Percentiles rank a stretch among this genome's conserved stretches.
phyloP scores from a whole-genome alignment of 768 basidiomycete species.

The Suillus subalutaceus region DNA sequence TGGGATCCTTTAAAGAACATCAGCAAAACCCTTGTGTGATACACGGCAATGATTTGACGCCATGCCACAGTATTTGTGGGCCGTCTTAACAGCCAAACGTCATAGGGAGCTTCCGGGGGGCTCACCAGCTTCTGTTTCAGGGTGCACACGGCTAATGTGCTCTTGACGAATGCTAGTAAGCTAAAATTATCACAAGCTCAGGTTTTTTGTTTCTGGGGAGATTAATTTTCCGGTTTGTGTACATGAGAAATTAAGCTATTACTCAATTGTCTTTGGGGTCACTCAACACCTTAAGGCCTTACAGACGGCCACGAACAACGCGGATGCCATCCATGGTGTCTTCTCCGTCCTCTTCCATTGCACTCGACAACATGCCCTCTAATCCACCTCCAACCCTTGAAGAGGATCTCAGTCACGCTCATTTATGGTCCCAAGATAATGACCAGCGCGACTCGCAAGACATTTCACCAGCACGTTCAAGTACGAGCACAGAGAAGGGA shows the following conservation, averaged over 20 bases:
- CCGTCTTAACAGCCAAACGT: too few relatives aligned
- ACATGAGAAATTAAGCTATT: slow-evolving; percentile 1
- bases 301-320: slow-evolving; percentile 15
- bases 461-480: slow-evolving; percentile 29
- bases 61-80: too few relatives aligned
- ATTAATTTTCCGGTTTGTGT: neutral
- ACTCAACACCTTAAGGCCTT: neutral
- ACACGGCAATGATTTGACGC: too few relatives aligned
- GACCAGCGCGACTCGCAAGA: slow-evolving; percentile 21
- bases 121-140: neutral
- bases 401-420: slow-evolving; percentile 46
- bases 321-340: slow-evolving; percentile 6
- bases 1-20: too few relatives aligned
- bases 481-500: slow-evolving; percentile 33
- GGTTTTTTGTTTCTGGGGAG: neutral
- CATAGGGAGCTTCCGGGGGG: too few relatives aligned
- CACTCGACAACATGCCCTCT: slow-evolving; percentile 34
- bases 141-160: neutral
- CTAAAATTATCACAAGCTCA: neutral
- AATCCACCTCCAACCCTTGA: slow-evolving; percentile 37
- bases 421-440: slow-evolving; percentile 35
- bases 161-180: neutral
- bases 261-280: neutral
- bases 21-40: too few relatives aligned
- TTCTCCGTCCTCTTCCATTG: slow-evolving; percentile 35